Percentiles rank a stretch among this genome's conserved stretches.
Conservation (phyloP, 164 flowering plant genomes). For the Vitis amurensis region DNA sequence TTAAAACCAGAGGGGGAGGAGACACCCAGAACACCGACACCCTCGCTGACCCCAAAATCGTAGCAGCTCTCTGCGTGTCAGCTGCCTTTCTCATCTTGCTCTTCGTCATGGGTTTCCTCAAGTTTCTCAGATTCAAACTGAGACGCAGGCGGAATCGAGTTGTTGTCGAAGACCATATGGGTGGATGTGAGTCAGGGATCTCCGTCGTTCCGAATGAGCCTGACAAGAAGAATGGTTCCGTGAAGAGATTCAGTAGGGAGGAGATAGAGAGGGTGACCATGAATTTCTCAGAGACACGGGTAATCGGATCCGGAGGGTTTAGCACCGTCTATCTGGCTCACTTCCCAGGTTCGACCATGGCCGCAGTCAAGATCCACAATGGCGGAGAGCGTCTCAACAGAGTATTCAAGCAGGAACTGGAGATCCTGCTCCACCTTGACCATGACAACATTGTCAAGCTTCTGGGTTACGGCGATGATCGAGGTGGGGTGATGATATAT, state of each 20-base stretch:
- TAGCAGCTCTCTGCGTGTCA: no score
- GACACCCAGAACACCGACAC: no score
- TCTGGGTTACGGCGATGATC: conserved; percentile 62
- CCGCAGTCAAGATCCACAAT: conserved; percentile 57
- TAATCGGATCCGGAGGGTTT: conserved; percentile 74
- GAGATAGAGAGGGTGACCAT: conserved; percentile 45
- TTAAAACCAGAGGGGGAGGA: no score
- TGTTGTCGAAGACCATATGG: neutral
- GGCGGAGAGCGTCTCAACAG: conserved; percentile 53
- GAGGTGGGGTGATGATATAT: conserved; percentile 25
- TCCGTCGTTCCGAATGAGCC: no score
- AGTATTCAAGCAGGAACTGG: conserved; percentile 61
- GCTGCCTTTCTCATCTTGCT: no score
- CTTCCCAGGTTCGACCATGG: conserved; percentile 31
- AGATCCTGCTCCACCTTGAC: conserved; percentile 40
- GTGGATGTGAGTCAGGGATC: neutral
- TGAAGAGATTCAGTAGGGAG: conserved; percentile 51
- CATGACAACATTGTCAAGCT: conserved; percentile 68
- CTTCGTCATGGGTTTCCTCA: neutral
- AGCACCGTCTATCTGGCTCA: conserved; percentile 66
- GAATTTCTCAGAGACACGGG: conserved; percentile 32
- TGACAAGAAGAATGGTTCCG: neutral
- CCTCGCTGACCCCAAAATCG: no score
- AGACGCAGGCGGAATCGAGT: neutral
- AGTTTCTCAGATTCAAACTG: neutral